These are phyloP conservation scores for Coemansia sp. DNA, from an alignment of 192 early-diverging fungal species.

Conservation along the genomic window DNA sequence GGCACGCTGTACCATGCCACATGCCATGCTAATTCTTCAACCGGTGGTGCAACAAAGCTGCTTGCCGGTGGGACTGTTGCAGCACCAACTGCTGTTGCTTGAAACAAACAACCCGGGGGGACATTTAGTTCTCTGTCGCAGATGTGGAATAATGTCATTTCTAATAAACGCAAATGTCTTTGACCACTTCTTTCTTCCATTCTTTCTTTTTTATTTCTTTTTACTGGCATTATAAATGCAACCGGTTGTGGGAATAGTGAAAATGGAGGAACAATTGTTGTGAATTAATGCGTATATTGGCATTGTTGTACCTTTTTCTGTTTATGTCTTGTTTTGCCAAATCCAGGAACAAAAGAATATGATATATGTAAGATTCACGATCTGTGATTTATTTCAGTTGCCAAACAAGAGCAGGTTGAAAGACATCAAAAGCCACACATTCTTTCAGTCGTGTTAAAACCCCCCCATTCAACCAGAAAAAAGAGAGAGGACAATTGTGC, in stretches of 20 bases:
- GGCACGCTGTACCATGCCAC: constrained; percentile 50
- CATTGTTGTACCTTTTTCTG: background rate
- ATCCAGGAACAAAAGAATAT: background rate
- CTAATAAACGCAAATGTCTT: background rate
- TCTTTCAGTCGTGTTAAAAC: too few relatives aligned
- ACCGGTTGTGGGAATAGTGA: too few relatives aligned
- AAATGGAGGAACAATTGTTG: background rate
- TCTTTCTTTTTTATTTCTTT: background rate
- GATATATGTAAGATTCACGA: background rate
- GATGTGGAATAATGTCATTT: too few relatives aligned
- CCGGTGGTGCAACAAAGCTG: background rate
- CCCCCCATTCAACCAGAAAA: too few relatives aligned
- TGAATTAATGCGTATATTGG: background rate
- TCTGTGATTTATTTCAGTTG: background rate
- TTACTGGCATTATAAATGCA: too few relatives aligned
- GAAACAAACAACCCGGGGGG: too few relatives aligned
- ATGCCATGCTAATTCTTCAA: constrained; percentile 22
- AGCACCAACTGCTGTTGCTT: background rate
- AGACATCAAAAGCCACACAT: background rate
- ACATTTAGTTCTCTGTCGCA: too few relatives aligned
- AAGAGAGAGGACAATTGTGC: background rate
- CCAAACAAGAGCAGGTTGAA: background rate
- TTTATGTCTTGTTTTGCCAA: background rate
- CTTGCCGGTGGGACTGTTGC: background rate
- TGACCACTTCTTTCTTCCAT: too few relatives aligned